Conservation (phyloP, 2,329 filamentous ascomycete species). For the Incumbomyces lentus region DNA sequence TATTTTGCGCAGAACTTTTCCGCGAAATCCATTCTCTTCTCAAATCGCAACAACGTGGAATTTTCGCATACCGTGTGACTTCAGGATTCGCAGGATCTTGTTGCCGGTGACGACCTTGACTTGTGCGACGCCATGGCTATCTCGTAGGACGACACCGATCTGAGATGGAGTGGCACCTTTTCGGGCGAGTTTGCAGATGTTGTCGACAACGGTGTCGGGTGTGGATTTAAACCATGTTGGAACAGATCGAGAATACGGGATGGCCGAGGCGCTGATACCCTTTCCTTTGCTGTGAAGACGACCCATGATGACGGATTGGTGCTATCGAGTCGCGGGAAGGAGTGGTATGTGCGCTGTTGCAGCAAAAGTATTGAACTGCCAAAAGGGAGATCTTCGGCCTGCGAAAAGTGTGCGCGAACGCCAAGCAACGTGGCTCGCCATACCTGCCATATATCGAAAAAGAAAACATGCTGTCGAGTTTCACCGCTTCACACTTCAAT, state of each 20-base stretch:
- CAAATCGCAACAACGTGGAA: too few species aligned
- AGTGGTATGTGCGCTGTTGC: too few species aligned
- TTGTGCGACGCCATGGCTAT: constrained; percentile 95
- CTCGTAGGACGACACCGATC: constrained; percentile 97
- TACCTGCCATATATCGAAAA: too few species aligned
- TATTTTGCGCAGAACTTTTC: constrained; percentile 10
- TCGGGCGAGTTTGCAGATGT: constrained; percentile 98
- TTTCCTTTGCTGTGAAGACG: constrained; percentile 99
- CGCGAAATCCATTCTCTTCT: constrained; percentile 9
- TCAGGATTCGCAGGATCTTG: constrained; percentile 99
- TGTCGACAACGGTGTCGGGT: constrained; percentile 94
- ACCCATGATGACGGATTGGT: constrained; percentile 54
- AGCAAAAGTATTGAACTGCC: too few species aligned
- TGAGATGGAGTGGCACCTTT: constrained; percentile 98
- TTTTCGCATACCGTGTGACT: constrained; percentile 77
- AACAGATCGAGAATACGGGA: constrained; percentile 90
- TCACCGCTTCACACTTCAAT: background rate
- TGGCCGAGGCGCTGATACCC: constrained; percentile 90
- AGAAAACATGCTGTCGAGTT: background rate
- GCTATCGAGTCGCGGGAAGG: constrained; percentile 7
- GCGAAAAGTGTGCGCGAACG: too few species aligned
- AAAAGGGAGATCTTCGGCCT: background rate
- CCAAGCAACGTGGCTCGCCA: too few species aligned
- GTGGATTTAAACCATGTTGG: constrained; percentile 98
- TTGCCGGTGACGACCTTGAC: constrained; percentile 97